These are phyloP conservation scores for Nannochloris sp. DNA, from an alignment of 139 green algal genomes.

Conservation along the genomic window DNA sequence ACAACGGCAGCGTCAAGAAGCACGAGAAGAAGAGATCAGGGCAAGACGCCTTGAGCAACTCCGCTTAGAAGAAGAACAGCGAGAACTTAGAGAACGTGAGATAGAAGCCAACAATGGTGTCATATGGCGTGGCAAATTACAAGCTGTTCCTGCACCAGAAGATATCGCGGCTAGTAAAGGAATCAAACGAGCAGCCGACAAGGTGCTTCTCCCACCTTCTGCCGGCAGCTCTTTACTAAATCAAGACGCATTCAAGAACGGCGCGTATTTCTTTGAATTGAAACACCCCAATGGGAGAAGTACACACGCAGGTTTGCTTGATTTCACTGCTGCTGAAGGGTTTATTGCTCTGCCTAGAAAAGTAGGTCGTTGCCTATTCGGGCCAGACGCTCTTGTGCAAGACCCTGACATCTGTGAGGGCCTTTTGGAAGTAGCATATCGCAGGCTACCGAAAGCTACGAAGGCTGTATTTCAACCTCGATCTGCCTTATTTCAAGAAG, in stretches of 20 bases:
- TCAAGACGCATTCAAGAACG: conserved; percentile 65
- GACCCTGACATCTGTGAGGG: conserved; percentile 15
- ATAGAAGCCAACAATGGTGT: conserved; percentile 54
- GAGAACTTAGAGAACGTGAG: conserved; percentile 18
- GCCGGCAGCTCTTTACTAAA: conserved; percentile 46
- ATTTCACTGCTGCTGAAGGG: conserved; percentile 71
- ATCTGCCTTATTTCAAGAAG: conserved; percentile 57
- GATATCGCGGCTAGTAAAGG: conserved; percentile 26
- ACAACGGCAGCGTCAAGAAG: conserved; percentile 7
- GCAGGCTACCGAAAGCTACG: conserved; percentile 26
- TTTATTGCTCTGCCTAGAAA: conserved; percentile 47
- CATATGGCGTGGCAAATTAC: conserved; percentile 30
- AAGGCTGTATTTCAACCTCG: conserved; percentile 51
- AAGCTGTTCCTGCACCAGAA: conserved; percentile 35
- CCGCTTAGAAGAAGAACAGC: conserved; percentile 27
- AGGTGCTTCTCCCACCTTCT: conserved; percentile 66
- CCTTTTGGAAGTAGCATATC: conserved; percentile 24
- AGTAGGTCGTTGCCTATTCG: conserved; percentile 54
- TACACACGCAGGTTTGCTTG: conserved; percentile 64
- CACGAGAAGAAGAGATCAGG: conserved; percentile 14
- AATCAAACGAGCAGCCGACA: conserved; percentile 55
- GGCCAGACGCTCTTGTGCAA: conserved; percentile 10
- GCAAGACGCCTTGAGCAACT: conserved; percentile 5
- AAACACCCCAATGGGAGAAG: conserved; percentile 3
- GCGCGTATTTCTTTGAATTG: conserved; percentile 68